phyloP scores from a whole-genome alignment of 2,329 filamentous ascomycete species.

The Cladorrhinum sp. region DNA sequence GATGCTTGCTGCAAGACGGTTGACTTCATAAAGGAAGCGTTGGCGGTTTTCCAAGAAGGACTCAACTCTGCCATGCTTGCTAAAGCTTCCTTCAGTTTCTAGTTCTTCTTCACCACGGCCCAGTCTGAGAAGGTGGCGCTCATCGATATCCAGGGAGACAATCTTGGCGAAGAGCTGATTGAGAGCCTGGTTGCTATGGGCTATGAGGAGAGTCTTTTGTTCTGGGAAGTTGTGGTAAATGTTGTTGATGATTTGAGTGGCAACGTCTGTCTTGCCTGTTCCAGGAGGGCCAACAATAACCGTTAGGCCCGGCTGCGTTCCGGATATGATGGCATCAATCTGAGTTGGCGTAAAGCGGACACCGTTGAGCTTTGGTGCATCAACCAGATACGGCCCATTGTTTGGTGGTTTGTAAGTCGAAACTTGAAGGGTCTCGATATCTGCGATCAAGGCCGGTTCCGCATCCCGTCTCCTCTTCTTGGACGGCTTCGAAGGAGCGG shows the following conservation, averaged over 20 bases:
- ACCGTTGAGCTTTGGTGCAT: constrained; percentile 75
- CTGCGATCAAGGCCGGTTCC: constrained; percentile 61
- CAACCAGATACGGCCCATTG: constrained; percentile 82
- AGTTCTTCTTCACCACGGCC: constrained; percentile 96
- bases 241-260: constrained; percentile 97
- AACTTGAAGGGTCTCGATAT: constrained; percentile 70
- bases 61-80: constrained; percentile 91
- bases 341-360: constrained; percentile 90
- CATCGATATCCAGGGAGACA: constrained; percentile 90
- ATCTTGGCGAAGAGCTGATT: constrained; percentile 99
- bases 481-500: constrained; percentile 53
- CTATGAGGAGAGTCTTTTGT: constrained; percentile 87
- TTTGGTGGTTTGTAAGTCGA: constrained; percentile 89
- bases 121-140: constrained; percentile 85
- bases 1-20: constrained; percentile 79
- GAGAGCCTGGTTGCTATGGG: constrained; percentile 95
- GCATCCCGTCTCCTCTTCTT: constrained; percentile 86
- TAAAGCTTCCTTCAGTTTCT: constrained; percentile 80
- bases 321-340: constrained; percentile 88
- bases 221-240: constrained; percentile 97
- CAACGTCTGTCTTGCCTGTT: constrained; percentile 98
- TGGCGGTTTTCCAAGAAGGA: constrained; percentile 89
- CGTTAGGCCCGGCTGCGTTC: constrained; percentile 89
- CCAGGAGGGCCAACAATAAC: constrained; percentile 93
- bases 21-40: constrained; percentile 76